A percentile compares a stretch with the other conserved stretches of the same genome.
phyloP scores from a whole-genome alignment of 768 basidiomycete species.

The Russula dissimulans region DNA sequence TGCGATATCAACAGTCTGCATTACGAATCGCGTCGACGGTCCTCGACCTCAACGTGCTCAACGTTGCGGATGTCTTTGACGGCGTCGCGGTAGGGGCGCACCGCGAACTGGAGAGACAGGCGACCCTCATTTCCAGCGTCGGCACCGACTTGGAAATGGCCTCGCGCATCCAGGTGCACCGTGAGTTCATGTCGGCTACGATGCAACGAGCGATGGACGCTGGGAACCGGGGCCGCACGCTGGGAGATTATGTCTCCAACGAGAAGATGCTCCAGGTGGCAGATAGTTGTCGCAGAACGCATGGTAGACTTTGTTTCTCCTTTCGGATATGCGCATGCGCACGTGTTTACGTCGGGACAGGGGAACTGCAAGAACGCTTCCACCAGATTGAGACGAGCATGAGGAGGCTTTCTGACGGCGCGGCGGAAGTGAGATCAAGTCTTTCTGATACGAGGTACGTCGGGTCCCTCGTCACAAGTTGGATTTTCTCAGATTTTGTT shows the following conservation, averaged over 20 bases:
- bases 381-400: slow-evolving; percentile 28
- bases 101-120: slow-evolving; percentile 61
- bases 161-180: slow-evolving; percentile 54
- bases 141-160: slow-evolving; percentile 69
- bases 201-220: slow-evolving; percentile 62
- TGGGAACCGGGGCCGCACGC: slow-evolving; percentile 55
- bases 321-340: slow-evolving; percentile 19
- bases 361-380: slow-evolving; percentile 45
- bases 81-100: slow-evolving; percentile 45
- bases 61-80: slow-evolving; percentile 62
- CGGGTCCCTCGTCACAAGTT: background rate
- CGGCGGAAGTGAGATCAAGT: slow-evolving; percentile 12
- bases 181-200: slow-evolving; percentile 62
- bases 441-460: slow-evolving; percentile 16
- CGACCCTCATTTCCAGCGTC: slow-evolving; percentile 48
- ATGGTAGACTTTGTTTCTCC: slow-evolving; percentile 35
- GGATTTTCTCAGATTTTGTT: background rate
- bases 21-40: slow-evolving; percentile 62
- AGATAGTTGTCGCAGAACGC: slow-evolving; percentile 56
- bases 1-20: slow-evolving; percentile 61
- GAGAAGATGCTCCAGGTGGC: slow-evolving; percentile 76
- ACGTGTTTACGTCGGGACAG: background rate
- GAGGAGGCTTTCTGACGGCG: slow-evolving; percentile 18
- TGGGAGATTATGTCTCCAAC: slow-evolving; percentile 74
- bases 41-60: slow-evolving; percentile 65